Conservation (phyloP, 768 basidiomycete genomes). For the Mycena pura region DNA sequence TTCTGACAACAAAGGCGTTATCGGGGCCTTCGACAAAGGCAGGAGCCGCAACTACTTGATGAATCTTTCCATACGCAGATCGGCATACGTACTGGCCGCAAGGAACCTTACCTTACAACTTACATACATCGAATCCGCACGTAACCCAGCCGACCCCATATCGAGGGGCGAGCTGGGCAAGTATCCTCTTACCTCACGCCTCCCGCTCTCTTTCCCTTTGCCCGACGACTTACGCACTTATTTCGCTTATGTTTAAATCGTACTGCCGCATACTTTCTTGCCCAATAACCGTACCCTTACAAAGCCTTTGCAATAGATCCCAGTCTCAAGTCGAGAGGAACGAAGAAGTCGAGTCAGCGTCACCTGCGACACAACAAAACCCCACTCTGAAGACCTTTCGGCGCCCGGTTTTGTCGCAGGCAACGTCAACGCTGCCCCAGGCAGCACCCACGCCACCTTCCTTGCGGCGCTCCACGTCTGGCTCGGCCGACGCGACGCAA, state of each 20-base stretch:
- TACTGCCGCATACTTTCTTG: background rate
- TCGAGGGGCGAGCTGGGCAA: background rate
- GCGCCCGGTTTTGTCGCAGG: too few relatives aligned
- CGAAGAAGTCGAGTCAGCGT: too few relatives aligned
- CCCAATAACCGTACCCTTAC: too few relatives aligned
- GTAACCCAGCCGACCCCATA: background rate
- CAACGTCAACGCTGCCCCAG: too few relatives aligned
- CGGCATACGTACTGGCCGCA: background rate
- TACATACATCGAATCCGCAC: conserved; percentile 18
- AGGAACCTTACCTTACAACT: background rate
- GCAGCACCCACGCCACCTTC: too few relatives aligned
- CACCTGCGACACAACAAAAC: too few relatives aligned
- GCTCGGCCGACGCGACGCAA: too few relatives aligned
- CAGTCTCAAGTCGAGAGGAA: too few relatives aligned
- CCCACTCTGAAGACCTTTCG: too few relatives aligned
- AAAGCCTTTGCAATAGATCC: too few relatives aligned
- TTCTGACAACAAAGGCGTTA: conserved; percentile 10
- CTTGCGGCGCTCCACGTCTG: too few relatives aligned
- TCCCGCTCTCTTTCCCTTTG: background rate
- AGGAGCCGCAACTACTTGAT: background rate
- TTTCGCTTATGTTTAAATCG: background rate
- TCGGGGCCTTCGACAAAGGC: conserved; percentile 6
- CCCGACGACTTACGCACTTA: background rate
- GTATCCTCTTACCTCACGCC: background rate
- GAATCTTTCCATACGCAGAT: conserved; percentile 19